A percentile compares a stretch with the other conserved stretches of the same genome.
Evolutionary conservation across 108 stramenopile species (phyloP).

Genomic region (Discostella stelligeroides): DNA sequence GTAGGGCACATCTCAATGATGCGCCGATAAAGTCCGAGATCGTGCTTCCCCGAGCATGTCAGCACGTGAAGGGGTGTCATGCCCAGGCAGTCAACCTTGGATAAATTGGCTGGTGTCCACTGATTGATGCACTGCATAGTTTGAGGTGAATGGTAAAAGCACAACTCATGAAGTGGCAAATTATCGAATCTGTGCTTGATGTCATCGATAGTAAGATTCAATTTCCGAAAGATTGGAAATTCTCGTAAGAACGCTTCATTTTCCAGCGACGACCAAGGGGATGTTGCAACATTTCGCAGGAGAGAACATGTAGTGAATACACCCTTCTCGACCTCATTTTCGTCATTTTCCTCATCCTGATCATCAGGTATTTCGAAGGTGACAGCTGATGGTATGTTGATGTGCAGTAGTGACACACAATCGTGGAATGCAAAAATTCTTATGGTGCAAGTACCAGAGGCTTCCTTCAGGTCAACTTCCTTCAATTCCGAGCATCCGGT

Average conservation of each 20-base stretch:
- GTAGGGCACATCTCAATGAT: too few species aligned
- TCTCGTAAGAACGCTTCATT: background rate
- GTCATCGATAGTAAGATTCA: background rate
- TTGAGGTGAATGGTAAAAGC: background rate
- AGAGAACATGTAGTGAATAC: background rate
- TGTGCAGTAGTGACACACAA: background rate
- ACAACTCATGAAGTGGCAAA: background rate
- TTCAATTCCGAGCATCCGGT: background rate
- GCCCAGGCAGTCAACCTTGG: background rate
- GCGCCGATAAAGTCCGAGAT: too few species aligned
- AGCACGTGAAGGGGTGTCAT: conserved; percentile 3
- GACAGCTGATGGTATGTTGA: background rate
- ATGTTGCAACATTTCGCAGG: background rate
- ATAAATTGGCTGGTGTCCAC: too few species aligned
- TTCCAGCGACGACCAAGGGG: background rate
- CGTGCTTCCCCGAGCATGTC: too few species aligned
- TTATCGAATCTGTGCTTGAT: background rate
- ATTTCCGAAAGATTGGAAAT: background rate
- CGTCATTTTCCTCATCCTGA: too few species aligned
- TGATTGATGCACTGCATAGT: too few species aligned
- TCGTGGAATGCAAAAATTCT: background rate
- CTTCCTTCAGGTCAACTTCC: too few species aligned
- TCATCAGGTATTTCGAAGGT: too few species aligned
- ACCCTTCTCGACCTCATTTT: background rate
- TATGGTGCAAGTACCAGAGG: background rate